Base-by-base conservation (phyloP, 2,329 filamentous ascomycete species). In the Conoideocrella luteorostrata region DNA sequence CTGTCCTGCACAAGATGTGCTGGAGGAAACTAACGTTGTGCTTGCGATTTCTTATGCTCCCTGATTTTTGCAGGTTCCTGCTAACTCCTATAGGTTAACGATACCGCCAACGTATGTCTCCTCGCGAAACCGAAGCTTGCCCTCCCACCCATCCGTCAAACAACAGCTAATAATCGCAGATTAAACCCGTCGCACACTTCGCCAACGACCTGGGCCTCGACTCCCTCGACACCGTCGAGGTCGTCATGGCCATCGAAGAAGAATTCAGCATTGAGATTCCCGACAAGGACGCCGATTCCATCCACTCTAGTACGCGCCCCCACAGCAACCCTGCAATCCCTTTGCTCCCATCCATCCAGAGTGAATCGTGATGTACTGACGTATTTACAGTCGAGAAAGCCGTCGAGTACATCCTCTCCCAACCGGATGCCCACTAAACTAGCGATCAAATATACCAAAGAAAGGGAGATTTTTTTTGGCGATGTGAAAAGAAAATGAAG, bases 201-300 rank as follows among this genome's bases (percentile, higher is more conserved):
- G 79, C 88, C 64, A 97, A 96, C 68, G 91, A 98, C 71, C 86
- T 98, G 52, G 93, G 90, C 54, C 77, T 98, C 60, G 93, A 98
- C 75, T 94, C 86, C 72, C 80, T 98, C 68, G 93, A 98, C 69
- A 96, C 93, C 52, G 93, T 98, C 52, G 93, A 98, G 78, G 93
- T 98, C 55, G 93, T 98, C 59, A 98, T 98, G 93, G 93, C 93
- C 55, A 97, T 98, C 71, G 93, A 98, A 80, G 93, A 98, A 72
- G 75, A 82, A 61, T 81, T 82, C 63, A 80, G 88, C 84, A 93
- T 96, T 67, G 90, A 96, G 79, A 96, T 96, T 61, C 90, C 90
- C 57, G 90, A 96, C 74, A 95, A 95, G 80, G 88, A 95, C 64
- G 90, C 90, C 55, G 90, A 96, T 68, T 76, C 78, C 54, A 95